phyloP scores from a whole-genome alignment of 495 filamentous ascomycete species.

The Penicillium ochrochloron region DNA sequence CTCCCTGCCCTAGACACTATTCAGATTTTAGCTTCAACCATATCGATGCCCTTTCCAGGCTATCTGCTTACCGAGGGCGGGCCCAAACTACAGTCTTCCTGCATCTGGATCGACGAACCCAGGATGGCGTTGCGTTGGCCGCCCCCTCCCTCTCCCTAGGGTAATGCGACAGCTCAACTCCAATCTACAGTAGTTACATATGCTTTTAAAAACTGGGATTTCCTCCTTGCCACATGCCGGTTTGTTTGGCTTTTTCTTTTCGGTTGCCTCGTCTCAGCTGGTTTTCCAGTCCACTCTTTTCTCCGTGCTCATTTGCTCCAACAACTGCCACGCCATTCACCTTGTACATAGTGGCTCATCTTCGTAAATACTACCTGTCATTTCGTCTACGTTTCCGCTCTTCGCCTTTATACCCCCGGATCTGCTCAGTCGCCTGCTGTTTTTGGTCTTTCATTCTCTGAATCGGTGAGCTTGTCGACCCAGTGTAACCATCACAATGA shows the following conservation, averaged over 20 bases:
- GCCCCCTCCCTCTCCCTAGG: conserved; percentile 13
- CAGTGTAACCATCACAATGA: not conserved
- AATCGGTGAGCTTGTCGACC: conserved; percentile 23
- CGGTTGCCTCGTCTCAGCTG: conserved; percentile 27
- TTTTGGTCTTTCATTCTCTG: not conserved
- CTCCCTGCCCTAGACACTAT: conserved; percentile 13
- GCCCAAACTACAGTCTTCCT: conserved; percentile 20
- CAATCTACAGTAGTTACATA: not conserved
- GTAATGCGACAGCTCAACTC: conserved; percentile 32
- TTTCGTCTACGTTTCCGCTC: conserved; percentile 9
- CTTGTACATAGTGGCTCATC: conserved; percentile 30
- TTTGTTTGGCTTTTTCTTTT: not conserved
- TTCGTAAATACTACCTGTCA: conserved; percentile 30
- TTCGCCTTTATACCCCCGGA: conserved; percentile 15
- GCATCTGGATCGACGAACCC: conserved; percentile 26
- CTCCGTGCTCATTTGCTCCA: conserved; percentile 8
- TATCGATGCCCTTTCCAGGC: conserved; percentile 26
- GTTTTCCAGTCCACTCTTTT: conserved; percentile 9
- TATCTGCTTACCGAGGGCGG: conserved; percentile 26
- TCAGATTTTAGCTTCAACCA: conserved; percentile 29
- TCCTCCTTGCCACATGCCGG: conserved; percentile 8
- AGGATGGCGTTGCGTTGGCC: conserved; percentile 10
- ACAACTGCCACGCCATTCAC: conserved; percentile 11
- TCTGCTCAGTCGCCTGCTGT: not conserved
- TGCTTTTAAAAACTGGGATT: conserved; percentile 23